phyloP scores from a whole-genome alignment of 2,329 filamentous ascomycete species.

The Aspergillus pseudoviridinutans region DNA sequence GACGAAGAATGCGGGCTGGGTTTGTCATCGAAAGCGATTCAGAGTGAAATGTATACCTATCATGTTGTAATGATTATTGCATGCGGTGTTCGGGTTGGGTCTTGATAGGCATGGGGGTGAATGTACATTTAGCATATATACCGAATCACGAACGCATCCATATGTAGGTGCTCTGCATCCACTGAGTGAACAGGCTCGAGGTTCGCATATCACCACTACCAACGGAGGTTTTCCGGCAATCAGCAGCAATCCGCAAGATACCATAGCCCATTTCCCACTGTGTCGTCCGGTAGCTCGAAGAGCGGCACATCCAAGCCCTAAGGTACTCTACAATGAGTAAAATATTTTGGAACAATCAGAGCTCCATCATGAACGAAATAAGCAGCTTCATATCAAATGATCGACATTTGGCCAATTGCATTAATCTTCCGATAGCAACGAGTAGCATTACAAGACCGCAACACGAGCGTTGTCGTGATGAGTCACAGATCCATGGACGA shows the following conservation, averaged over 20 bases:
- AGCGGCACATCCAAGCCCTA: no score
- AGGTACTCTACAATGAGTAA: neutral
- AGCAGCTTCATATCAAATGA: neutral
- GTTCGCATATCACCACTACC: neutral
- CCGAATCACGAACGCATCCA: neutral
- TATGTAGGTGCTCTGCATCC: neutral
- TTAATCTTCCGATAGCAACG: neutral
- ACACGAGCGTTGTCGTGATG: neutral
- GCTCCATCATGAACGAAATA: neutral
- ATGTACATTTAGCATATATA: neutral
- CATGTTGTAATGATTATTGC: slow-evolving; percentile 19
- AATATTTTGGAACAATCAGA: neutral
- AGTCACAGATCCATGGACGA: neutral
- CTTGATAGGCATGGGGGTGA: neutral
- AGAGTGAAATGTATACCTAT: slow-evolving; percentile 24
- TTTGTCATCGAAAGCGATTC: slow-evolving; percentile 44
- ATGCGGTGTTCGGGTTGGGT: slow-evolving; percentile 22
- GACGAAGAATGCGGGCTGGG: slow-evolving; percentile 35
- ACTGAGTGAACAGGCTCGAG: neutral
- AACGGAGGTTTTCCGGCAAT: neutral
- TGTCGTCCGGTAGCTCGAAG: neutral
- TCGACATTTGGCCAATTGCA: neutral
- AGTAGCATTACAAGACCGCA: neutral
- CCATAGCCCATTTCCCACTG: neutral
- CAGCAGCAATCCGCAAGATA: neutral